phyloP scores from a whole-genome alignment of 352 stramenopile genomes.

The Globisporangium cederbergense region DNA sequence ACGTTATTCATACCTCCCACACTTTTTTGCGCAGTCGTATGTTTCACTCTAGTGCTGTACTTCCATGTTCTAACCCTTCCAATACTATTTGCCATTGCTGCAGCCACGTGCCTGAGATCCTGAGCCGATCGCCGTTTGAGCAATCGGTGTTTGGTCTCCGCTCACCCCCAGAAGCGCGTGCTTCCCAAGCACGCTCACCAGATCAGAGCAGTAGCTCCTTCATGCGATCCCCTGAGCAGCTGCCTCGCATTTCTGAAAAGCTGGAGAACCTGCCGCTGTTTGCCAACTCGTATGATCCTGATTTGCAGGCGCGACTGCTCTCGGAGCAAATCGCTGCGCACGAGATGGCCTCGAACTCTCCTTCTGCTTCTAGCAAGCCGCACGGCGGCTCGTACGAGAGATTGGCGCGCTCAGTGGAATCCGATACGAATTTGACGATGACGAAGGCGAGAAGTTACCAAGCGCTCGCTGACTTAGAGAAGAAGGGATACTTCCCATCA shows the following conservation, averaged over 20 bases:
- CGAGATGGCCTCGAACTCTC: constrained; percentile 21
- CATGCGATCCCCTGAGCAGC: constrained; percentile 37
- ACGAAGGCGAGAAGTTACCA: constrained; percentile 81
- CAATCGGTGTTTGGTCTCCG: constrained; percentile 28
- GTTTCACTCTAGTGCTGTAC: neutral
- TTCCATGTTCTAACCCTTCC: neutral
- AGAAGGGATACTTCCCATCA: constrained; percentile 78
- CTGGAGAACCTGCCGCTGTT: constrained; percentile 55
- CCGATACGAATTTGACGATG: constrained; percentile 37
- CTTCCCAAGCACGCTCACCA: constrained; percentile 28
- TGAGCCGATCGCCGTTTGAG: constrained; percentile 65
- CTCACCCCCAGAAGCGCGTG: constrained; percentile 9
- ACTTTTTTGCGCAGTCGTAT: neutral
- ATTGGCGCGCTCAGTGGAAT: constrained; percentile 14
- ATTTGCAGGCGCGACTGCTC: constrained; percentile 50
- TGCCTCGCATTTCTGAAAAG: constrained; percentile 71
- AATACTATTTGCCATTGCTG: neutral
- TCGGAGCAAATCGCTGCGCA: constrained; percentile 57
- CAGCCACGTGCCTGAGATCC: constrained; percentile 39
- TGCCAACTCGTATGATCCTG: constrained; percentile 51
- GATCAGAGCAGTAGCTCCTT: constrained; percentile 19
- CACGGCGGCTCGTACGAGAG: constrained; percentile 67
- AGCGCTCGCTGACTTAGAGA: constrained; percentile 76
- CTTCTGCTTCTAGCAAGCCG: constrained; percentile 19
- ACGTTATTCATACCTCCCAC: constrained; percentile 16